Evolutionary conservation across 352 stramenopile genomes (phyloP).

Genomic region (Blastocystis sp.): DNA sequence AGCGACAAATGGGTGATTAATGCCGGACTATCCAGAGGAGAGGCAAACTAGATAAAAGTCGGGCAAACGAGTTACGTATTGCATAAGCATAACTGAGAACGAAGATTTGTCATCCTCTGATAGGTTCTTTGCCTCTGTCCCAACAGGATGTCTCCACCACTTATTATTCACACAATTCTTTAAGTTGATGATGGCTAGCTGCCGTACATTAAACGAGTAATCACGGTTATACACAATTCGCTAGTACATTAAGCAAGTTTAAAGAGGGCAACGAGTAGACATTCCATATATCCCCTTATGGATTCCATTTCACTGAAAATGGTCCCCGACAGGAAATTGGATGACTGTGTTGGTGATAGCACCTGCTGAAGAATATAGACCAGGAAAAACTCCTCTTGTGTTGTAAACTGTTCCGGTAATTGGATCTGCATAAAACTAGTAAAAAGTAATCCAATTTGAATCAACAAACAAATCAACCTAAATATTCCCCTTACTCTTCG

Average conservation of each 20-base stretch:
- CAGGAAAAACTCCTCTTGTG: not conserved
- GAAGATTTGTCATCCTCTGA: not conserved
- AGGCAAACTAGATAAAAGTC: not conserved
- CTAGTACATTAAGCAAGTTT: not conserved
- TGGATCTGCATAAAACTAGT: conserved; percentile 18
- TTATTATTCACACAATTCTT: conserved; percentile 46
- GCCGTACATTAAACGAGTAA: not conserved
- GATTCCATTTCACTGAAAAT: conserved; percentile 4
- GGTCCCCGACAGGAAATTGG: not conserved
- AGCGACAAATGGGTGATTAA: conserved; percentile 30
- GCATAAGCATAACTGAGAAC: not conserved
- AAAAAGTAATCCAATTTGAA: conserved; percentile 8
- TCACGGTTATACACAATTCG: conserved; percentile 43
- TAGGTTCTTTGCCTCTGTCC: not conserved
- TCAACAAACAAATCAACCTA: not conserved
- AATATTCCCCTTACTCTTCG: conserved; percentile 19
- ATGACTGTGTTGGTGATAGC: not conserved
- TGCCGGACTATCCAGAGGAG: not conserved
- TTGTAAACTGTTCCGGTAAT: not conserved
- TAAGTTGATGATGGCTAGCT: conserved; percentile 29
- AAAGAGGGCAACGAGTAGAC: not conserved
- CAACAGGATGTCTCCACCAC: conserved; percentile 4
- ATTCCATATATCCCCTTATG: not conserved
- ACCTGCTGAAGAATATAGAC: not conserved
- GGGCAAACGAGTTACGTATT: not conserved